phyloP scores from a whole-genome alignment of 1,284 basidiomycete genomes.

The Schizophyllum commune region DNA sequence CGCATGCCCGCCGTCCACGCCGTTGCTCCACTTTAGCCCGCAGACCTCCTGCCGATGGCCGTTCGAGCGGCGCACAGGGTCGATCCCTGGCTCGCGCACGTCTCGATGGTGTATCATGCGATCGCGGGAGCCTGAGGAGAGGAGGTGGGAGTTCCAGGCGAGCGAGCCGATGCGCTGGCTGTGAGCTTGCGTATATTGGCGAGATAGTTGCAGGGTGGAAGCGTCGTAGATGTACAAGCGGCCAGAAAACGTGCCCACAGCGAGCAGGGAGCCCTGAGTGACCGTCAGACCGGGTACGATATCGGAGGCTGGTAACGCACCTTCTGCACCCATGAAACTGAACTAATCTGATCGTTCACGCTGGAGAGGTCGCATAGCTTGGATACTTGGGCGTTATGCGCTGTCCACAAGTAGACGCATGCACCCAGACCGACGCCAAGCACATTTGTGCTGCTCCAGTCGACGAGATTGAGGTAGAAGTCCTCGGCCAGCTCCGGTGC shows the following conservation, averaged over 20 bases:
- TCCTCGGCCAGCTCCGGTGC: constrained; percentile 97
- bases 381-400: constrained; percentile 86
- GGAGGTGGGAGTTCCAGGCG: constrained; percentile 88
- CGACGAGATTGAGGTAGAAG: constrained; percentile 97
- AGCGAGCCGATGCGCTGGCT: constrained; percentile 85
- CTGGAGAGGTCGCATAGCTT: constrained; percentile 81
- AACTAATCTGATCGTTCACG: constrained; percentile 67
- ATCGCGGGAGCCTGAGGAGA: constrained; percentile 91
- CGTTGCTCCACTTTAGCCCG: constrained; percentile 85
- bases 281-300: neutral
- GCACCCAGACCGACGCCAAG: constrained; percentile 89
- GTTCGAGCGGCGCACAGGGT: constrained; percentile 71
- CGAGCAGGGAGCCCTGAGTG: constrained; percentile 73
- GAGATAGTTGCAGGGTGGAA: constrained; percentile 65
- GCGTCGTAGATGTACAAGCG: constrained; percentile 94
- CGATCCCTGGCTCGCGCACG: constrained; percentile 64
- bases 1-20: constrained; percentile 30
- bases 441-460: constrained; percentile 94
- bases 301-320: constrained; percentile 28
- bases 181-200: constrained; percentile 88
- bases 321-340: constrained; percentile 89
- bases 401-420: constrained; percentile 96
- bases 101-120: constrained; percentile 89
- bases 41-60: constrained; percentile 96
- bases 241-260: constrained; percentile 87